These are phyloP conservation scores for Diplodia seriata DNA, from an alignment of 2,329 filamentous ascomycete species.

Conservation along the genomic window DNA sequence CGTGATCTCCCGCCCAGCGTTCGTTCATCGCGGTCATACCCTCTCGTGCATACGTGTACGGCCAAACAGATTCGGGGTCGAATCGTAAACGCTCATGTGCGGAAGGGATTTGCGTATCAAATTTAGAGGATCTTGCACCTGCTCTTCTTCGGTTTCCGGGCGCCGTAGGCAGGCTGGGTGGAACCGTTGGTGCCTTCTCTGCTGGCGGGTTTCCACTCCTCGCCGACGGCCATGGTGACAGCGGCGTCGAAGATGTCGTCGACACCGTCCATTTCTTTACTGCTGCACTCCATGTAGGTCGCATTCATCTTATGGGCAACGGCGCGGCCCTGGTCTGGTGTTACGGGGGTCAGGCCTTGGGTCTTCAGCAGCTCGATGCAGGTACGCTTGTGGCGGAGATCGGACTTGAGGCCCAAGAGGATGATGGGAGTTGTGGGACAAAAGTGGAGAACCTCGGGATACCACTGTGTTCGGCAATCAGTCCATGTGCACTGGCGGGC, in stretches of 20 bases:
- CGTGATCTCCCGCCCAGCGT: constrained; percentile 31
- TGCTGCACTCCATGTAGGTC: constrained; percentile 97
- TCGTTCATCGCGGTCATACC: constrained; percentile 31
- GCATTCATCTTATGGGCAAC: constrained; percentile 95
- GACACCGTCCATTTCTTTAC: constrained; percentile 94
- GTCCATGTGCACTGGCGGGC: constrained; percentile 28
- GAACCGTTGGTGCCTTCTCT: constrained; percentile 10
- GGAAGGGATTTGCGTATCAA: neutral
- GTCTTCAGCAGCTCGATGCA: constrained; percentile 99
- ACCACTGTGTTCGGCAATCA: constrained; percentile 72
- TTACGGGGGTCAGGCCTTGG: constrained; percentile 94
- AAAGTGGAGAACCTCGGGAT: constrained; percentile 98
- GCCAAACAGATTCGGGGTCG: neutral
- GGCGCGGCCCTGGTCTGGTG: constrained; percentile 82
- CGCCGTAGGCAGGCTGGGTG: constrained; percentile 38
- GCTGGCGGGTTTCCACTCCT: constrained; percentile 55
- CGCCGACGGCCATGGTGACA: constrained; percentile 86
- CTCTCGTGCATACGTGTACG: constrained; percentile 23
- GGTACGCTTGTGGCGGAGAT: constrained; percentile 91
- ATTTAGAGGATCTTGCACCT: constrained; percentile 50
- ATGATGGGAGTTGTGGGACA: constrained; percentile 96
- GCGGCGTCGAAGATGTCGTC: constrained; percentile 95
- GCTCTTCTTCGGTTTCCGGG: constrained; percentile 48
- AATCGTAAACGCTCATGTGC: constrained; percentile 19
- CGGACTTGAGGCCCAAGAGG: constrained; percentile 94